Evolutionary conservation across 2,329 filamentous ascomycete genomes (phyloP).

Genomic region (Bipolaris zeicola): DNA sequence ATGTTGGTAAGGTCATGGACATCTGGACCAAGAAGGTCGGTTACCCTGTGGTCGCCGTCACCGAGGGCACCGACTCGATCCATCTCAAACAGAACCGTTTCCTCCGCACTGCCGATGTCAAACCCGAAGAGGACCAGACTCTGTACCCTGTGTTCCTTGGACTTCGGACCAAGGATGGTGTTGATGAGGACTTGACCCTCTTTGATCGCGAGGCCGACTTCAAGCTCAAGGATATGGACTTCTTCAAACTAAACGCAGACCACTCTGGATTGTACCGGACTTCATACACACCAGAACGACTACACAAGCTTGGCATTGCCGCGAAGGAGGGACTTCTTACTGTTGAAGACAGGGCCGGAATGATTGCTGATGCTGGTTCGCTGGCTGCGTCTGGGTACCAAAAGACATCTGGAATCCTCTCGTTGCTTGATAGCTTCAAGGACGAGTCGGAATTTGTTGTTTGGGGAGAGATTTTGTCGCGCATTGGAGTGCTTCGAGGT

Average conservation of each 20-base stretch:
- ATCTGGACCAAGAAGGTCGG: constrained; percentile 98
- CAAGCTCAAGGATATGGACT: constrained; percentile 78
- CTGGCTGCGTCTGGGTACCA: constrained; percentile 90
- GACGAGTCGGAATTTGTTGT: constrained; percentile 87
- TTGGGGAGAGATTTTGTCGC: constrained; percentile 87
- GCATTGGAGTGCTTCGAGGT: constrained; percentile 76
- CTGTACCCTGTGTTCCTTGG: constrained; percentile 90
- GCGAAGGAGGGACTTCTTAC: constrained; percentile 79
- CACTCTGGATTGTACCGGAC: constrained; percentile 93
- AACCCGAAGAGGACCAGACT: constrained; percentile 87
- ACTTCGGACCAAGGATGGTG: constrained; percentile 79
- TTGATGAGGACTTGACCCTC: constrained; percentile 78
- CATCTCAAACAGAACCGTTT: constrained; percentile 94
- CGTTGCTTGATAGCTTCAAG: constrained; percentile 82
- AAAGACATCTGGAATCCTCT: constrained; percentile 87
- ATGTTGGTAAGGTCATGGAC: constrained; percentile 87
- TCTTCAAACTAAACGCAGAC: constrained; percentile 96
- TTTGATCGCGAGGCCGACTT: constrained; percentile 75
- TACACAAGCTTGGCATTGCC: constrained; percentile 85
- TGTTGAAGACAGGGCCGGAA: constrained; percentile 90
- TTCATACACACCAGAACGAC: constrained; percentile 79
- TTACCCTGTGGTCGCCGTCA: constrained; percentile 87
- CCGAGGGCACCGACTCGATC: constrained; percentile 74
- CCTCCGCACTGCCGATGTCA: constrained; percentile 88
- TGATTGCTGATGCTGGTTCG: constrained; percentile 88